Conservation (phyloP, 2,329 filamentous ascomycete genomes). For the Sporothrix pallida region DNA sequence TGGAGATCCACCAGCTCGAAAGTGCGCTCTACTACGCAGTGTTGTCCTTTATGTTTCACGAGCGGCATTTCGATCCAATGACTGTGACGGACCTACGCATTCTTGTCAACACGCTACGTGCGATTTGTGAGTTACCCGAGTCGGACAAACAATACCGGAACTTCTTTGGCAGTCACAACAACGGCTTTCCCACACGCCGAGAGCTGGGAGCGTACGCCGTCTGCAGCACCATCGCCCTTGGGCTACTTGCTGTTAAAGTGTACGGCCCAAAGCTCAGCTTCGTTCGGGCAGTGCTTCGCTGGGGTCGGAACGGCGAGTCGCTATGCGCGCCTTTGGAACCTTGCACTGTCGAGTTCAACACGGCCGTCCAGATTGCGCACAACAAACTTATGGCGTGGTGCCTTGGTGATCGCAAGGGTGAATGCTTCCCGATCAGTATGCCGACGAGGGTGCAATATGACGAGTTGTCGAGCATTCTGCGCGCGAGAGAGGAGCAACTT, state of each 20-base stretch:
- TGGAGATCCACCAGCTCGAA: conserved; percentile 22
- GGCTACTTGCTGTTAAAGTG: conserved; percentile 1
- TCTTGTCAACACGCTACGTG: conserved; percentile 16
- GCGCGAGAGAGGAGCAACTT: conserved; percentile 3
- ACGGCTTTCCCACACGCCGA: conserved; percentile 15
- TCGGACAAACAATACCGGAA: conserved; percentile 12
- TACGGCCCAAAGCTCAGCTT: conserved; percentile 33
- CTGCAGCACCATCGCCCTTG: background rate
- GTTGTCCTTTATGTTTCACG: conserved; percentile 12
- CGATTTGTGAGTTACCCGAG: conserved; percentile 26
- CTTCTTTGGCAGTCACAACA: conserved; percentile 11
- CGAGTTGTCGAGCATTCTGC: conserved; percentile 6
- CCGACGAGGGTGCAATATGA: conserved; percentile 20
- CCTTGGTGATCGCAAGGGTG: background rate
- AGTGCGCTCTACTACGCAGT: conserved; percentile 29
- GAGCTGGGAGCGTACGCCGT: conserved; percentile 25
- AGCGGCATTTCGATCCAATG: background rate
- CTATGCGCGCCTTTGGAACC: conserved; percentile 17
- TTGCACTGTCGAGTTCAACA: conserved; percentile 2
- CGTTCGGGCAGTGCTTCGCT: conserved; percentile 30
- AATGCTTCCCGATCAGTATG: background rate
- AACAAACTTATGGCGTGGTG: conserved; percentile 25
- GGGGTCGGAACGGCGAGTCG: conserved; percentile 5
- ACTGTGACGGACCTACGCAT: conserved; percentile 28
- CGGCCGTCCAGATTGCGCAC: background rate